Evolutionary conservation across 2,329 filamentous ascomycete genomes (phyloP).

Genomic region (Fusarium decemcellulare): DNA sequence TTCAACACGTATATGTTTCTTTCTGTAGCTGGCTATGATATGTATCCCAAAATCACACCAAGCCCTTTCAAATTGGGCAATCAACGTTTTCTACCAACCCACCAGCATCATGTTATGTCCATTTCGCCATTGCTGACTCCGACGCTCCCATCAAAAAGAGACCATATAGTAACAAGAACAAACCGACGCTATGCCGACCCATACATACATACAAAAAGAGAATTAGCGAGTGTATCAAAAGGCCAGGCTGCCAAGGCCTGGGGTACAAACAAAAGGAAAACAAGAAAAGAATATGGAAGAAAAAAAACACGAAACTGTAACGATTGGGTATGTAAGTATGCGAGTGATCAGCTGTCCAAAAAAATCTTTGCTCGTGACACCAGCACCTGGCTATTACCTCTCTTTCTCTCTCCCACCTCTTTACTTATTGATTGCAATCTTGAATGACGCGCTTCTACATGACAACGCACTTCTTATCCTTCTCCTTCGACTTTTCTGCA

Average conservation of each 20-base stretch:
- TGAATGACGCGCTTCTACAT: slow-evolving; percentile 58
- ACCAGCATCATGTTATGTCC: slow-evolving; percentile 7
- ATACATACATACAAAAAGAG: slow-evolving; percentile 31
- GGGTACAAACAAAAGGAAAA: slow-evolving; percentile 7
- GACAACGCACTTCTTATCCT: slow-evolving; percentile 65
- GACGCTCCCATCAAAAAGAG: slow-evolving; percentile 31
- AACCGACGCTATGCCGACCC: slow-evolving; percentile 31
- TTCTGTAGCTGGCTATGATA: not conserved
- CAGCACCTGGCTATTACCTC: slow-evolving; percentile 24
- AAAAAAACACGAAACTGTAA: slow-evolving; percentile 21
- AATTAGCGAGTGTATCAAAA: slow-evolving; percentile 29
- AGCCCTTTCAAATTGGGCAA: not conserved
- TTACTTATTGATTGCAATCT: slow-evolving; percentile 13
- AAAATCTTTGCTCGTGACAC: slow-evolving; percentile 10
- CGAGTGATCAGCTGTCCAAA: slow-evolving; percentile 28
- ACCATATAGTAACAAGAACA: not conserved
- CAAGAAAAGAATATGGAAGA: not conserved
- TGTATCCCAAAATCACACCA: not conserved
- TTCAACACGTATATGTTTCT: slow-evolving; percentile 5
- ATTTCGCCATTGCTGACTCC: slow-evolving; percentile 32
- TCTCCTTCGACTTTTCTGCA: slow-evolving; percentile 55
- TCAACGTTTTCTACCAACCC: slow-evolving; percentile 8
- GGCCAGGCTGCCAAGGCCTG: slow-evolving; percentile 1
- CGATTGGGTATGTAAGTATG: slow-evolving; percentile 38
- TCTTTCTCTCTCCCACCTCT: not conserved